Conservation (phyloP, 2,329 filamentous ascomycete species). For the Lachnellula subtilissima region DNA sequence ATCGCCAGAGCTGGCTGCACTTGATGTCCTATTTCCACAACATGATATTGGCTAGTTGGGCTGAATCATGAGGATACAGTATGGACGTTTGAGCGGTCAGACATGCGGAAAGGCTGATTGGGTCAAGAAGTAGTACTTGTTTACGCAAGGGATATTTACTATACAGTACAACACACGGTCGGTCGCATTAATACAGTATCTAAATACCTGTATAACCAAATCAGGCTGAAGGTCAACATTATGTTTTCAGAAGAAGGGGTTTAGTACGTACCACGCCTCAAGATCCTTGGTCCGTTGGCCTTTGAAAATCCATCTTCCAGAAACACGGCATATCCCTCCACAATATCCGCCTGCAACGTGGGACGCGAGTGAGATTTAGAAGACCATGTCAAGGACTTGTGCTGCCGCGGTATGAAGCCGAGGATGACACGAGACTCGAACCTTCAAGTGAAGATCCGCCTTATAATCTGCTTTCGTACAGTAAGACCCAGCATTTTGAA, state of each 20-base stretch:
- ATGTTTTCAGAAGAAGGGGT: conserved; percentile 16
- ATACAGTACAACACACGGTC: conserved; percentile 9
- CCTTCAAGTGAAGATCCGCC: conserved; percentile 2
- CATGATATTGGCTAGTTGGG: background rate
- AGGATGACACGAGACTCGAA: conserved; percentile 3
- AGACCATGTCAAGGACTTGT: background rate
- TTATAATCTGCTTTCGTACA: conserved; percentile 3
- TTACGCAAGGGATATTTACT: background rate
- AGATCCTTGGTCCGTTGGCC: background rate
- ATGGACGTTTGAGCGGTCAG: background rate
- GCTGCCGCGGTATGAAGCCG: background rate
- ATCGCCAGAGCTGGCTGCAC: conserved; percentile 5
- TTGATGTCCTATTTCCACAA: conserved; percentile 3
- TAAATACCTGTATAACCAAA: conserved; percentile 1
- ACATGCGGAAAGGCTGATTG: background rate
- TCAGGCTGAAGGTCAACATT: conserved; percentile 13
- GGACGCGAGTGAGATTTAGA: background rate
- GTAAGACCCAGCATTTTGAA: conserved; percentile 19
- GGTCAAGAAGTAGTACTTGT: background rate
- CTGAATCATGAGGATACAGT: background rate
- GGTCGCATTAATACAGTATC: conserved; percentile 9
- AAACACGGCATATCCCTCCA: background rate
- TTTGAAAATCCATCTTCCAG: background rate
- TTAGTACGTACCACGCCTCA: conserved; percentile 18
- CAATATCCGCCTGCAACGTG: conserved; percentile 1